phyloP scores from a whole-genome alignment of 2,329 filamentous ascomycete genomes.

The Hansfordia pulvinata region DNA sequence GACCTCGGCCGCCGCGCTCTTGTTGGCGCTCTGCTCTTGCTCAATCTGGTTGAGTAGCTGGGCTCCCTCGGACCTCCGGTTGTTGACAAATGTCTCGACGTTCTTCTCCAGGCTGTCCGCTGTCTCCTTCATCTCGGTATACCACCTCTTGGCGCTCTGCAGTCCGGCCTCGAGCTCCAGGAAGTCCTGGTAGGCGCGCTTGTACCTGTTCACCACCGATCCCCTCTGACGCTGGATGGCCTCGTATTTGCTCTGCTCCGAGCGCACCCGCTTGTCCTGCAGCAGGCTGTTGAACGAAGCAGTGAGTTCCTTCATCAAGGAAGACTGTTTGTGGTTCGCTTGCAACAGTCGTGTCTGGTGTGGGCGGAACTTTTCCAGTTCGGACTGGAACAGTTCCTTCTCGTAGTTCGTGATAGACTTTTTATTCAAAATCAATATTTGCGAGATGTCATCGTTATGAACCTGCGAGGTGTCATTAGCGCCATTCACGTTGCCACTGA shows the following conservation, averaged over 20 bases:
- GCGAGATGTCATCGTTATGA: slow-evolving; percentile 93
- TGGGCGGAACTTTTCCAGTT: slow-evolving; percentile 92
- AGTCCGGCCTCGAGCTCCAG: slow-evolving; percentile 79
- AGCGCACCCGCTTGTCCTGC: slow-evolving; percentile 84
- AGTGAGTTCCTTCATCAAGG: slow-evolving; percentile 89
- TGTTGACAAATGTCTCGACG: slow-evolving; percentile 93
- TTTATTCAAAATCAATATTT: slow-evolving; percentile 94
- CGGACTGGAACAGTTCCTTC: slow-evolving; percentile 80
- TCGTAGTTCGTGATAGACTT: slow-evolving; percentile 91
- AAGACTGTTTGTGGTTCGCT: slow-evolving; percentile 88
- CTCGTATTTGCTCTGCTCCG: slow-evolving; percentile 94
- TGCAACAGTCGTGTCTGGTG: slow-evolving; percentile 86
- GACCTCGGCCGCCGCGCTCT: slow-evolving; percentile 53
- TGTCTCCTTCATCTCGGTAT: slow-evolving; percentile 89
- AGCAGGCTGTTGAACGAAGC: slow-evolving; percentile 74
- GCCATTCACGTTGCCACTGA: background rate
- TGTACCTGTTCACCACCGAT: slow-evolving; percentile 73
- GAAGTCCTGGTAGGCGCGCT: slow-evolving; percentile 84
- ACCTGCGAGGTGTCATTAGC: slow-evolving; percentile 37
- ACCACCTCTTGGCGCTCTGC: slow-evolving; percentile 81
- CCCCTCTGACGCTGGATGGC: slow-evolving; percentile 70
- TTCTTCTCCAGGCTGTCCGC: slow-evolving; percentile 89
- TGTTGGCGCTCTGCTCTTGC: slow-evolving; percentile 53
- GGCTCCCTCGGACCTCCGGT: slow-evolving; percentile 79
- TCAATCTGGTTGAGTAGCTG: slow-evolving; percentile 84